A percentile compares a stretch with the other conserved stretches of the same genome.
Evolutionary conservation across 495 filamentous ascomycete species (phyloP).

Genomic region (Pyrenula massariospora): DNA sequence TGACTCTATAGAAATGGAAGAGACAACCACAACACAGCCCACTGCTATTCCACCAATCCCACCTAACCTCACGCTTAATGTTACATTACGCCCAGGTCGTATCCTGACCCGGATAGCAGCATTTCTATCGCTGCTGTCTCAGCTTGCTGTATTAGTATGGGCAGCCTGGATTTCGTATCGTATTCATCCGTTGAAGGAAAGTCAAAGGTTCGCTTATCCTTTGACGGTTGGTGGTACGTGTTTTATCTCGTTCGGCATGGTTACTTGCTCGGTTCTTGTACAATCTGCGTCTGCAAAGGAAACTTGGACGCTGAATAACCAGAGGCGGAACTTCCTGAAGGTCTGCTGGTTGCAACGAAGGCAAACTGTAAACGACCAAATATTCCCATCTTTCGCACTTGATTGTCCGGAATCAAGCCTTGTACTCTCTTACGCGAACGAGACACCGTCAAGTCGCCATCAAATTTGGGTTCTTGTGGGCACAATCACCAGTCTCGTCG

Average conservation of each 20-base stretch:
- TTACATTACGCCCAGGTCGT: too few relatives aligned
- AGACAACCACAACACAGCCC: too few relatives aligned
- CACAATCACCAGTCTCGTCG: slow-evolving; percentile 19
- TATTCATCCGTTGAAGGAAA: too few relatives aligned
- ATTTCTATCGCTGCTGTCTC: too few relatives aligned
- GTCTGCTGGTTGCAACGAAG: slow-evolving; percentile 34
- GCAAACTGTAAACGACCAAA: slow-evolving; percentile 26
- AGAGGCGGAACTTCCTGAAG: slow-evolving; percentile 21
- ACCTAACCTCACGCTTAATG: too few relatives aligned
- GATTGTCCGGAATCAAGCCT: neutral
- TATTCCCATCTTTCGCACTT: slow-evolving; percentile 20
- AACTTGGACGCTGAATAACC: slow-evolving; percentile 13
- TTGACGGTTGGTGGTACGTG: slow-evolving; percentile 23
- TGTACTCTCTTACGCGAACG: too few relatives aligned
- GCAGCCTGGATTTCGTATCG: too few relatives aligned
- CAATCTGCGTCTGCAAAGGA: slow-evolving; percentile 22
- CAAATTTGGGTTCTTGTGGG: slow-evolving; percentile 10
- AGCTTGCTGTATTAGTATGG: too few relatives aligned
- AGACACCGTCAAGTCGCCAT: too few relatives aligned
- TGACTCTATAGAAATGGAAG: too few relatives aligned
- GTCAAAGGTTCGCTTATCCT: slow-evolving; percentile 32
- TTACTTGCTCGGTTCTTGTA: slow-evolving; percentile 27
- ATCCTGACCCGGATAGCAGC: too few relatives aligned
- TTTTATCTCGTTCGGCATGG: slow-evolving; percentile 26
- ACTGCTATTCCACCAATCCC: too few relatives aligned